phyloP scores from a whole-genome alignment of 1,139 yeast genomes.

The Taphrina confusa region DNA sequence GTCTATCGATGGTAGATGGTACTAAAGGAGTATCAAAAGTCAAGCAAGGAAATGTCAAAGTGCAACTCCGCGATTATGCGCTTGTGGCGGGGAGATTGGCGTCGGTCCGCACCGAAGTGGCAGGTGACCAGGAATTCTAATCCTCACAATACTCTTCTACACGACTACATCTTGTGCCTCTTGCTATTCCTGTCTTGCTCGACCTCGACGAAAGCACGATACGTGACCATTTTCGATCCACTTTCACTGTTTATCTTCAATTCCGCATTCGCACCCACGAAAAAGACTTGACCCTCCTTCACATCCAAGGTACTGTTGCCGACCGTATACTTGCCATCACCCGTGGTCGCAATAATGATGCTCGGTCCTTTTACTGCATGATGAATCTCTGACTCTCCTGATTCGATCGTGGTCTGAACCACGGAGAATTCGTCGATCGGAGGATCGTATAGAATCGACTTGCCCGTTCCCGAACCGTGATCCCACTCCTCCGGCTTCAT shows the following conservation, averaged over 20 bases:
- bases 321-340: constrained; percentile 62
- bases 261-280: constrained; percentile 30
- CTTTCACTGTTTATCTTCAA: constrained; percentile 9
- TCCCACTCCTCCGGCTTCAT: constrained; percentile 69
- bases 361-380: constrained; percentile 82
- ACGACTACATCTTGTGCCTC: constrained; percentile 10
- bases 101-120: neutral
- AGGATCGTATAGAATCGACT: constrained; percentile 76
- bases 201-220: constrained; percentile 29
- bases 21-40: too few relatives aligned
- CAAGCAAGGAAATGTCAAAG: too few relatives aligned
- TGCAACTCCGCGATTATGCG: neutral
- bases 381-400: constrained; percentile 54
- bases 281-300: constrained; percentile 30
- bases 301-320: constrained; percentile 43
- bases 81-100: neutral
- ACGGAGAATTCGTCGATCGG: constrained; percentile 97
- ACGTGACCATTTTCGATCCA: constrained; percentile 17
- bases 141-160: too few relatives aligned
- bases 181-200: neutral
- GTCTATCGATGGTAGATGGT: too few relatives aligned
- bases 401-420: constrained; percentile 60
- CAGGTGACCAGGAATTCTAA: too few relatives aligned
- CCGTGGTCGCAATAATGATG: constrained; percentile 78
- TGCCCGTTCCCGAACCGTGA: constrained; percentile 54